These are phyloP conservation scores for Rhizopus sp. DNA, from an alignment of 371 early-diverging fungal species.

Conservation along the genomic window DNA sequence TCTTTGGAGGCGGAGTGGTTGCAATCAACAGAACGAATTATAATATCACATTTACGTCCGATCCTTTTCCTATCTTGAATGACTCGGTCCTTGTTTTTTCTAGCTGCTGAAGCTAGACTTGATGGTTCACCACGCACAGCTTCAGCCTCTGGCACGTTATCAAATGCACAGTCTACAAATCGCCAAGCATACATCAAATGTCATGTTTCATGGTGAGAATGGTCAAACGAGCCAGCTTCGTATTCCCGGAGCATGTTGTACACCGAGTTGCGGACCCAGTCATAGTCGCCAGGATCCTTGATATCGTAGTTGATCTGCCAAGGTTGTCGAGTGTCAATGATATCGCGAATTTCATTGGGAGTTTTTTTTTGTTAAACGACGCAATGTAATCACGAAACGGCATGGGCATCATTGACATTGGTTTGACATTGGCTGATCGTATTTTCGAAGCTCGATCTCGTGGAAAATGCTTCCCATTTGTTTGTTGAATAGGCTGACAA, in stretches of 20 bases:
- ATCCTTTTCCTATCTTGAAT: neutral
- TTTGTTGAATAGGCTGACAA: no score
- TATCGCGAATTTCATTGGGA: no score
- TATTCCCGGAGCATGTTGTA: constrained; percentile 14
- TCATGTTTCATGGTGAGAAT: constrained; percentile 13
- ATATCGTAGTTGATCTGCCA: neutral
- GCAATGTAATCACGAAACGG: no score
- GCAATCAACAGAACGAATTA: neutral
- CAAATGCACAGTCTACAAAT: constrained; percentile 12
- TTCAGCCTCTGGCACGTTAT: constrained; percentile 10
- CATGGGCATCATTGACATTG: no score
- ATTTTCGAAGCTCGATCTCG: no score
- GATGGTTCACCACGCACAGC: constrained; percentile 6
- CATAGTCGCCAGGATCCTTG: neutral
- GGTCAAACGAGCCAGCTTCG: constrained; percentile 9
- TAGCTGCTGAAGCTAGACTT: constrained; percentile 6
- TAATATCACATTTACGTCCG: constrained; percentile 12
- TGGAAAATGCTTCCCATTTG: no score
- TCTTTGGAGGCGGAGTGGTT: constrained; percentile 3
- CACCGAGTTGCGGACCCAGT: constrained; percentile 9
- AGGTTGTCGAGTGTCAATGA: neutral
- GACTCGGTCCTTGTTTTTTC: constrained; percentile 10
- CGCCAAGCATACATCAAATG: constrained; percentile 14
- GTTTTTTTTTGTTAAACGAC: no score
- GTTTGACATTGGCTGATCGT: no score